phyloP scores from a whole-genome alignment of 495 filamentous ascomycete species.

The Annulohypoxylon stygium region DNA sequence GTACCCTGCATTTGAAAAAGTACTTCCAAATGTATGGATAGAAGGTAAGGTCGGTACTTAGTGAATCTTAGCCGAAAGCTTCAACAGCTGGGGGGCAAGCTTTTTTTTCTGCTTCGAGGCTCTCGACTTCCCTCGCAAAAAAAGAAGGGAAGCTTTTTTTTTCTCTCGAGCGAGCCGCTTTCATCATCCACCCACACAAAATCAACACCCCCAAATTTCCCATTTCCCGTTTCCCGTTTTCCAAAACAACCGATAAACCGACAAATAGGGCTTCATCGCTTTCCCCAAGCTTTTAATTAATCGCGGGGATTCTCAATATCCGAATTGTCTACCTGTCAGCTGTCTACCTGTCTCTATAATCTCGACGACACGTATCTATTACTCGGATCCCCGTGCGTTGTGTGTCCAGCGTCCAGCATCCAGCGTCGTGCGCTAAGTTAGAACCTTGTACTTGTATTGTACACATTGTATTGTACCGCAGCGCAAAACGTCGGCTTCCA shows the following conservation, averaged over 20 bases:
- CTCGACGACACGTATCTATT: constrained; percentile 34
- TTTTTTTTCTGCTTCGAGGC: constrained; percentile 25
- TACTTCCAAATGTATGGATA: background rate
- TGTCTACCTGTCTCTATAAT: constrained; percentile 8
- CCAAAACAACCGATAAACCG: constrained; percentile 44
- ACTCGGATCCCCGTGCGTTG: background rate
- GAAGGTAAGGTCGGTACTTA: background rate
- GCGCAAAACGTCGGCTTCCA: constrained; percentile 23
- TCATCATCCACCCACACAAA: constrained; percentile 52
- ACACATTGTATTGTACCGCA: background rate
- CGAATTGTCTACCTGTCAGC: background rate
- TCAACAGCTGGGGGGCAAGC: constrained; percentile 34
- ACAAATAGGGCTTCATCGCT: constrained; percentile 19
- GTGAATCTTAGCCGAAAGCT: constrained; percentile 53
- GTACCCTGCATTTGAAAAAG: background rate
- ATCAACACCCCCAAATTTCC: constrained; percentile 32
- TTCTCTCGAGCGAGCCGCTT: constrained; percentile 49
- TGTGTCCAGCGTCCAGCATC: background rate
- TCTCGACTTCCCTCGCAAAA: constrained; percentile 29
- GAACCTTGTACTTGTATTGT: background rate
- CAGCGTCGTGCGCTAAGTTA: background rate
- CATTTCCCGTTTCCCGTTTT: too few relatives aligned
- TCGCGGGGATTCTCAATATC: constrained; percentile 33
- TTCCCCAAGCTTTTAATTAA: constrained; percentile 41
- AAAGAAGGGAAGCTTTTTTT: constrained; percentile 38